Base-by-base conservation (phyloP, 192 early-diverging fungal genomes). In the Endogone sp. region DNA sequence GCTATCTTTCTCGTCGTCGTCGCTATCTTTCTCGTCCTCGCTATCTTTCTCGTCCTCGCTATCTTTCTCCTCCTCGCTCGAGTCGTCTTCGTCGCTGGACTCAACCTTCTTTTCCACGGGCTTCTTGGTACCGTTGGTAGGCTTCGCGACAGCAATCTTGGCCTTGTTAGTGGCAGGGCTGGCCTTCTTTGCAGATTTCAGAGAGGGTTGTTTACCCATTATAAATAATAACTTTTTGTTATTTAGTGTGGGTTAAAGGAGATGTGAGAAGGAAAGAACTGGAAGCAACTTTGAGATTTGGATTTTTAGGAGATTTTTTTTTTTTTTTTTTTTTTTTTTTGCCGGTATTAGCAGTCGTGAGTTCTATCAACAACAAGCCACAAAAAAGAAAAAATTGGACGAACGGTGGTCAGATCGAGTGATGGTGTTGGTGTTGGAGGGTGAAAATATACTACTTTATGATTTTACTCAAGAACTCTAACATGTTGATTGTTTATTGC, bases 51-150 rank as follows among this genome's bases (percentile, higher is more conserved):
- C n/a, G n/a, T n/a, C n/a, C n/a, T n/a, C n/a, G 32, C 59, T 60
- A 6, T 60, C 59, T 6, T 21, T 60, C 9, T 60, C 59, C 22
- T 23, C 22, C 37, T 49, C 16, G 16, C 16, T 16, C 37, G 37
- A 49, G 37, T 44, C 37, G 13, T 44, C 37, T 13, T 4, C 4
- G 37, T 49, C 59, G 21, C 10, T 10, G 6, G 59, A 60, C 59
- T 60, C 59, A 0, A 21, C 59, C 22, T 60, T 37, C 57, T 61
- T 58, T 26, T 64, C 67, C 26, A 28, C 67, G 3, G 55, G 37
- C 68, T 63, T 65, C 75, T 65, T 63, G 64, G 63, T 32, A 20
- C 13, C 57, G 63, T 74, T 74, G 24, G 65, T 68, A 26, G 37
- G 37, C 37, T 44, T 44, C 37, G 37, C 37, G 4, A 44, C 37